Percentiles rank a stretch among this genome's conserved stretches.
Conservation (phyloP, 202 grass and related monocot genomes). For the Setaria viridis region DNA sequence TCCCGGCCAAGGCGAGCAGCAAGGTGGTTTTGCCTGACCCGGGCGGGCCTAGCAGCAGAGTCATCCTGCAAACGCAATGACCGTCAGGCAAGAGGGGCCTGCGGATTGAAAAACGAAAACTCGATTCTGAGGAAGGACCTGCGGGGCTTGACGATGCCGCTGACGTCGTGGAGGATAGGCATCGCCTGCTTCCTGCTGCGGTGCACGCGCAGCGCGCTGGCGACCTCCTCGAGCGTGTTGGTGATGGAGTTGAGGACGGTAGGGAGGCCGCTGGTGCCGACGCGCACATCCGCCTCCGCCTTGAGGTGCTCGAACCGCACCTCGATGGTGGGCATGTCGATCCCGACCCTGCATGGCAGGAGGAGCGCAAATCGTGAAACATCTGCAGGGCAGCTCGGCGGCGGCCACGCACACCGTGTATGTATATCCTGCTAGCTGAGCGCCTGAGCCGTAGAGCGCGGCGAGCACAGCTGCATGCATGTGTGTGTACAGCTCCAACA, state of each 20-base stretch:
- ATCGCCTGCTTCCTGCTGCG: constrained; percentile 54
- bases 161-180: constrained; percentile 63
- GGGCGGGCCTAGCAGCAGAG: constrained; percentile 37
- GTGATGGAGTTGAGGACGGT: constrained; percentile 31
- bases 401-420: not conserved
- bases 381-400: not conserved
- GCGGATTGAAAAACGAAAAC: not conserved
- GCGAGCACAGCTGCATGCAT: not conserved
- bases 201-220: constrained; percentile 54
- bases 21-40: constrained; percentile 50
- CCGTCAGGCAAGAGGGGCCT: not conserved
- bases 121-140: constrained; percentile 50
- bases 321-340: constrained; percentile 61
- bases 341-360: constrained; percentile 15
- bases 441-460: too few species aligned
- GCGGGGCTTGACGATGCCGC: constrained; percentile 68
- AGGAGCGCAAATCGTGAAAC: constrained; percentile 37
- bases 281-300: constrained; percentile 29
- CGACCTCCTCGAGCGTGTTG: constrained; percentile 23
- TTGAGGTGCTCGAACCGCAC: constrained; percentile 59
- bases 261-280: constrained; percentile 19
- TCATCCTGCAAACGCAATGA: constrained; percentile 63
- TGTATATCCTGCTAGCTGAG: not conserved
- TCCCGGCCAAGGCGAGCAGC: constrained; percentile 86
- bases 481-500: not conserved